Evolutionary conservation across 2,329 filamentous ascomycete genomes (phyloP).

Genomic region (Aureobasidium leucospermi): DNA sequence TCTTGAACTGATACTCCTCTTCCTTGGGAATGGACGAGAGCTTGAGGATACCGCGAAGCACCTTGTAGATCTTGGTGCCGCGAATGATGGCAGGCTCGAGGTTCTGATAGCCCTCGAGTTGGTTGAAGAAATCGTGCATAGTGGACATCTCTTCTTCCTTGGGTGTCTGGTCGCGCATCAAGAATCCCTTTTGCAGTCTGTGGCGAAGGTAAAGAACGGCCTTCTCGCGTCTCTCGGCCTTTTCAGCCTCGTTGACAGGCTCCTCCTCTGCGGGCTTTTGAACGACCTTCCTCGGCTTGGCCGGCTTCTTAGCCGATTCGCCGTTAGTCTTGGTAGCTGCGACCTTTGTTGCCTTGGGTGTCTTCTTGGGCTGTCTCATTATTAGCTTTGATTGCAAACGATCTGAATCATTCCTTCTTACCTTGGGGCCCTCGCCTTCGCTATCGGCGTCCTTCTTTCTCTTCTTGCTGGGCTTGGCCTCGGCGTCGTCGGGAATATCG

Average conservation of each 20-base stretch:
- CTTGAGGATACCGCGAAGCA: conserved; percentile 89
- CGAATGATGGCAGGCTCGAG: conserved; percentile 86
- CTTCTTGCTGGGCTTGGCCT: conserved; percentile 62
- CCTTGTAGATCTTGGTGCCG: conserved; percentile 95
- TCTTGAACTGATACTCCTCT: conserved; percentile 82
- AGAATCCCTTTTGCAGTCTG: conserved; percentile 87
- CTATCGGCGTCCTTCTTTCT: conserved; percentile 65
- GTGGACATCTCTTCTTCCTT: conserved; percentile 74
- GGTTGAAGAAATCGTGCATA: conserved; percentile 70
- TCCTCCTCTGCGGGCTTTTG: conserved; percentile 55
- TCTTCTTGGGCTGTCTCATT: conserved; percentile 38
- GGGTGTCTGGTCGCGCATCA: conserved; percentile 76
- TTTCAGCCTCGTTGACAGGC: conserved; percentile 47
- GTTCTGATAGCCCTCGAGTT: conserved; percentile 73
- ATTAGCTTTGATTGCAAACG: not conserved
- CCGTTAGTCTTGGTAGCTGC: conserved; percentile 37
- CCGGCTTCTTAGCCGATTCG: conserved; percentile 29
- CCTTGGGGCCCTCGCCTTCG: conserved; percentile 64
- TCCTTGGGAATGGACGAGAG: conserved; percentile 78
- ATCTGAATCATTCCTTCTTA: conserved; percentile 19
- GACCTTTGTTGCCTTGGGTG: conserved; percentile 41
- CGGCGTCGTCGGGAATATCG: conserved; percentile 55
- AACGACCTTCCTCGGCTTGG: conserved; percentile 23
- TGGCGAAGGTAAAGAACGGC: conserved; percentile 87
- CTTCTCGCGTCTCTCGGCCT: conserved; percentile 52